Evolutionary conservation across 1,284 basidiomycete species (phyloP).

Genomic region (Pascua guehoae): DNA sequence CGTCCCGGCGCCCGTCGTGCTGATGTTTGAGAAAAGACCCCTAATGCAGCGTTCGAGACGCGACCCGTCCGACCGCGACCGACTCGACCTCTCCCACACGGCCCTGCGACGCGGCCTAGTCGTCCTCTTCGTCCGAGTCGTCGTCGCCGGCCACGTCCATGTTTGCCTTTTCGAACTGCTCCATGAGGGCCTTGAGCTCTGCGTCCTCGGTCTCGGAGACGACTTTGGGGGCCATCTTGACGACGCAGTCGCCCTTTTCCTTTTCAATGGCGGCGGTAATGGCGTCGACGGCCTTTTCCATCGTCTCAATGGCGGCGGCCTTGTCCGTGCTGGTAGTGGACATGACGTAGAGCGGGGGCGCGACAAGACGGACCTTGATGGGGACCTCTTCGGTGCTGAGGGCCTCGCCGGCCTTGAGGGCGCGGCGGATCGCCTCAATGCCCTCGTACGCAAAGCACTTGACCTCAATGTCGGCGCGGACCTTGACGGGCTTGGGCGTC

Average conservation of each 20-base stretch:
- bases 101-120: background rate
- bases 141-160: slow-evolving; percentile 92
- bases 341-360: slow-evolving; percentile 92
- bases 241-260: slow-evolving; percentile 76
- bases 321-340: slow-evolving; percentile 97
- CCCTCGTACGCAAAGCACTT: slow-evolving; percentile 96
- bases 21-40: too few species aligned
- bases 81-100: too few species aligned
- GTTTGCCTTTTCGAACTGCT: slow-evolving; percentile 83
- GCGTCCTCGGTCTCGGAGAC: slow-evolving; percentile 96
- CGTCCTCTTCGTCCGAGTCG: slow-evolving; percentile 49
- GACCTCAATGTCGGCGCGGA: slow-evolving; percentile 95
- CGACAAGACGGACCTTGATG: slow-evolving; percentile 95
- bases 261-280: slow-evolving; percentile 81
- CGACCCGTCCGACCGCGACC: too few species aligned
- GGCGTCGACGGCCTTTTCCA: slow-evolving; percentile 88
- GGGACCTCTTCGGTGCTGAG: slow-evolving; percentile 86
- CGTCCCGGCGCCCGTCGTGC: too few species aligned
- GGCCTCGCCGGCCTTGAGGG: slow-evolving; percentile 79
- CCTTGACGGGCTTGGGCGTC: slow-evolving; percentile 97
- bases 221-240: slow-evolving; percentile 99
- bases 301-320: slow-evolving; percentile 83
- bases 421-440: slow-evolving; percentile 96
- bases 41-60: too few species aligned
- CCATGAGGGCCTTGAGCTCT: slow-evolving; percentile 91